phyloP scores from a whole-genome alignment of 2,329 filamentous ascomycete species.

The Colletotrichum sp. region DNA sequence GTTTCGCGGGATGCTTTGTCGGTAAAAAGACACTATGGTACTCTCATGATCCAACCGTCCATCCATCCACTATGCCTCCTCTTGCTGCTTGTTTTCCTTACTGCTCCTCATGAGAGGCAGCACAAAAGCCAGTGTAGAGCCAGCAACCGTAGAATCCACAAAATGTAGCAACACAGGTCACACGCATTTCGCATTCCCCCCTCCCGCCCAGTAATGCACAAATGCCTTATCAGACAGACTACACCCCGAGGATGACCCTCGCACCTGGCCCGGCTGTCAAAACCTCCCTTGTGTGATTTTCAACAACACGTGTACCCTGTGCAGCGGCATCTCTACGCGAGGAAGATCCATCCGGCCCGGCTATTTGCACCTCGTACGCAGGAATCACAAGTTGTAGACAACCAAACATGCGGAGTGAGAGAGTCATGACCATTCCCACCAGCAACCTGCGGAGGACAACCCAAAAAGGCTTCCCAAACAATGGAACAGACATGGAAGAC shows the following conservation, averaged over 20 bases:
- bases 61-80: neutral
- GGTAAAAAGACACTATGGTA: neutral
- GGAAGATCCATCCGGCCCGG: neutral
- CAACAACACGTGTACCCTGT: neutral
- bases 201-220: neutral
- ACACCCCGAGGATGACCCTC: neutral
- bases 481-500: neutral
- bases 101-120: neutral
- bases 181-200: neutral
- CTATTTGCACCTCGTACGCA: neutral
- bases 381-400: neutral
- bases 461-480: neutral
- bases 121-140: neutral
- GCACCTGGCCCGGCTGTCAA: neutral
- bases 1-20: neutral
- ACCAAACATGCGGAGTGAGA: neutral
- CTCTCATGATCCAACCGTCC: neutral
- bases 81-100: neutral
- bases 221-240: neutral
- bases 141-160: neutral
- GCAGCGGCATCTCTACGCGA: neutral
- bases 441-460: neutral
- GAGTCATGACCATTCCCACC: neutral
- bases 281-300: neutral
- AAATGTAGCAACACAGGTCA: neutral